Percentiles rank a stretch among this genome's conserved stretches.
These are phyloP conservation scores for Pyrenophora teres DNA, from an alignment of 2,329 filamentous ascomycete genomes.

Conservation along the genomic window DNA sequence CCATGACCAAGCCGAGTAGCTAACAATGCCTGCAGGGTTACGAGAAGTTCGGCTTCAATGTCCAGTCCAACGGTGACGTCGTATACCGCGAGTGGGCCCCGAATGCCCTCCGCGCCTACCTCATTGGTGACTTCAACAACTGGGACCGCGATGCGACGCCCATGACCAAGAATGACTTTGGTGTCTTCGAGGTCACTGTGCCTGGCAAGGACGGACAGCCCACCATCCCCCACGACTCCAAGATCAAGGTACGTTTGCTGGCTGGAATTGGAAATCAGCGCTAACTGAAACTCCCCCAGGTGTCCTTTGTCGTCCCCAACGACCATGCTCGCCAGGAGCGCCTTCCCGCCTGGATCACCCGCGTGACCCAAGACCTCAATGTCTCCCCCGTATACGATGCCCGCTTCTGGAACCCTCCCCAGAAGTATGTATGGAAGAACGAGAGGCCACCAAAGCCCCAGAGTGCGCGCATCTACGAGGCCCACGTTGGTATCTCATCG, in stretches of 20 bases:
- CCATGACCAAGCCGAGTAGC: slow-evolving; percentile 6
- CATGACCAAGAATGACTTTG: slow-evolving; percentile 85
- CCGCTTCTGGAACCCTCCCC: slow-evolving; percentile 93
- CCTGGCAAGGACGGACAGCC: slow-evolving; percentile 74
- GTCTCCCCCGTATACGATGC: slow-evolving; percentile 94
- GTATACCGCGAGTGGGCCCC: slow-evolving; percentile 96
- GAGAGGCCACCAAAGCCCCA: slow-evolving; percentile 77
- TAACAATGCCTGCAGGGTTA: slow-evolving; percentile 65
- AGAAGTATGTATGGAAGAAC: slow-evolving; percentile 86
- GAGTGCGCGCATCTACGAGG: slow-evolving; percentile 93
- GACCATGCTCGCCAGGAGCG: slow-evolving; percentile 80
- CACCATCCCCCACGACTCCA: slow-evolving; percentile 89
- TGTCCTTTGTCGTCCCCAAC: slow-evolving; percentile 78
- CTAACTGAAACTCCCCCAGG: slow-evolving; percentile 55
- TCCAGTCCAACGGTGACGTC: slow-evolving; percentile 81
- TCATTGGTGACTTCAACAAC: slow-evolving; percentile 94
- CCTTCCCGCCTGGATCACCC: slow-evolving; percentile 94
- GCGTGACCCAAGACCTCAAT: slow-evolving; percentile 88
- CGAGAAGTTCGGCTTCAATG: slow-evolving; percentile 84
- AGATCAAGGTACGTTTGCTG: slow-evolving; percentile 75
- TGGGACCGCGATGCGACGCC: slow-evolving; percentile 84
- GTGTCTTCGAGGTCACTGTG: slow-evolving; percentile 82
- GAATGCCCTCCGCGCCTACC: slow-evolving; percentile 79
- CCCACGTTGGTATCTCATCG: slow-evolving; percentile 97
- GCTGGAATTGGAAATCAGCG: not conserved